Evolutionary conservation across 2,329 filamentous ascomycete species (phyloP), one percentile per base, ranked within the genome.

Genomic region (Harringtonia lauricola): DNA sequence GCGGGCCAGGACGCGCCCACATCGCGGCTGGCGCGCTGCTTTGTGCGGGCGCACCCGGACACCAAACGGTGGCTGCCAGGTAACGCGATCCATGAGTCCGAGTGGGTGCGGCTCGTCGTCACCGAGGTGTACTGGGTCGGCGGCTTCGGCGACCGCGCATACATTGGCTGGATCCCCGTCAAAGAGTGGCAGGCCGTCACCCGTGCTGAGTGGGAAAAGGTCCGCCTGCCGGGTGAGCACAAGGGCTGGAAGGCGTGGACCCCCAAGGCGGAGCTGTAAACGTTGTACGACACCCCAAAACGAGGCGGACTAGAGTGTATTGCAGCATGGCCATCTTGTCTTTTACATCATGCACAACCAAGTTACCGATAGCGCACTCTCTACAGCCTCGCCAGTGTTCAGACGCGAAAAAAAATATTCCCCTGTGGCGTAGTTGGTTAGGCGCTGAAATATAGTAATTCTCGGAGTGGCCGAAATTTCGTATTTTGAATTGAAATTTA

Each of bases 121-220:
- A 79, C 83, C 49, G 75, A 88, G 52, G 72, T 94, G 1, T 95
- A 95, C 66, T 96, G 88, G 86, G 77, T 98, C 49, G 92, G 92
- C 9, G 92, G 92, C 0, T 98, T 96, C 61, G 92, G 92, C 1
- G 87, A 95, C 61, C 70, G 88, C 38, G 87, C 89, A n/a, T 90
- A 86, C 59, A 96, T 96, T 61, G 89, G 89, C 37, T 96, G 90
- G 89, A 85, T 96, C 51, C 82, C 87, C 26, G 61, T 80, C 21
- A 81, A 86, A 14, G 79, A 87, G 60, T 95, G 87, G 85, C 74
- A 70, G 53, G 78, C 71, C 36, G 81, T 95, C 30, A 83, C 79
- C 1, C 67, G 68, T 49, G 63, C 76, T 50, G 84, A 92, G 58
- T 84, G 86, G 67, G 70, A 81, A 55, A 61, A 59, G 22, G 70